phyloP scores from a whole-genome alignment of 225 moss, liverwort and hornwort species.

The Bryum argenteum region DNA sequence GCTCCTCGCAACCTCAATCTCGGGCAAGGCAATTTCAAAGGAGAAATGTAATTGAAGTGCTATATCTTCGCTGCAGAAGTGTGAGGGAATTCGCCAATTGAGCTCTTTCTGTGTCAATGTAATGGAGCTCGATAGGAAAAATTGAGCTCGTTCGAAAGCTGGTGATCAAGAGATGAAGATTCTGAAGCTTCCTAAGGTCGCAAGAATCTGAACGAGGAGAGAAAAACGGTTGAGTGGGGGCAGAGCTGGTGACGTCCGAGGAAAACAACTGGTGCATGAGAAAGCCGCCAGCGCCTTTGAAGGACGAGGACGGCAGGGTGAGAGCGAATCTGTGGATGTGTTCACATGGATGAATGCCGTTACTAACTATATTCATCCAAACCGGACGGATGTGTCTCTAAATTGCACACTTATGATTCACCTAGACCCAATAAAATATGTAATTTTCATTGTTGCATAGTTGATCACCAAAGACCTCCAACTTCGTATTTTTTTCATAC shows the following conservation, averaged over 20 bases:
- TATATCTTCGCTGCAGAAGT: constrained; percentile 5
- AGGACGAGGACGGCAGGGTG: constrained; percentile 31
- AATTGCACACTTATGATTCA: background rate
- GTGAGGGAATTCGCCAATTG: background rate
- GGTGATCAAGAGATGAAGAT: background rate
- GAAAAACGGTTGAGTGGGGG: background rate
- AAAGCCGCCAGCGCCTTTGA: constrained; percentile 17
- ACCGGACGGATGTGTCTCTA: background rate
- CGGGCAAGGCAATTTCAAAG: constrained; percentile 3
- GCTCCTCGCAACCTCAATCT: constrained; percentile 21
- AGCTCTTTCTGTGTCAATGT: background rate
- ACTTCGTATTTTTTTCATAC: no score
- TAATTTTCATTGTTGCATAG: no score
- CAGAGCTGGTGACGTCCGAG: constrained; percentile 7
- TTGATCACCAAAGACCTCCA: no score
- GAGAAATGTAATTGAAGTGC: background rate
- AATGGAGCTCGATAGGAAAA: background rate
- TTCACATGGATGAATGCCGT: constrained; percentile 9
- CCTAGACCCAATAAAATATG: no score
- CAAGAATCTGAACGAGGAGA: constrained; percentile 7
- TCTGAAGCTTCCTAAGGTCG: constrained; percentile 5
- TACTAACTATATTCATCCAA: background rate
- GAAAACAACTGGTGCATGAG: constrained; percentile 17
- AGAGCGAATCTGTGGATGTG: constrained; percentile 39
- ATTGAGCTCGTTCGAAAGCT: background rate